Evolutionary conservation across 2,329 filamentous ascomycete species (phyloP).

Genomic region (Aspergillus texensis): DNA sequence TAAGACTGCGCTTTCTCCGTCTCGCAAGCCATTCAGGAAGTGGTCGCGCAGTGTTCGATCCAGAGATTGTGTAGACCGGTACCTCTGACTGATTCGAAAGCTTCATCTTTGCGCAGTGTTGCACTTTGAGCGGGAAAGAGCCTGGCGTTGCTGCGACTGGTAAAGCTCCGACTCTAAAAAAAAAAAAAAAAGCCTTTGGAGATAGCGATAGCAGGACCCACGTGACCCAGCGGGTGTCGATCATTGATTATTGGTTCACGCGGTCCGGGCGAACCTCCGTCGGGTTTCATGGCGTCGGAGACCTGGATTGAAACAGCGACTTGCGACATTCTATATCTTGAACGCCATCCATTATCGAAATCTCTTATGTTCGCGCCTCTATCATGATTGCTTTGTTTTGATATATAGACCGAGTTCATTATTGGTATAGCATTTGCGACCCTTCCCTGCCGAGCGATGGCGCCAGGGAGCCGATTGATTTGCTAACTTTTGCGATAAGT

Average conservation of each 20-base stretch:
- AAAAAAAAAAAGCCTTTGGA: conserved; percentile 28
- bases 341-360: conserved; percentile 3
- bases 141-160: conserved; percentile 7
- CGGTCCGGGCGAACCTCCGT: conserved; percentile 37
- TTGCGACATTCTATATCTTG: conserved; percentile 4
- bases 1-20: conserved; percentile 85
- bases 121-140: conserved; percentile 13
- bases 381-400: conserved; percentile 4
- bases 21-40: conserved; percentile 94
- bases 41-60: conserved; percentile 81
- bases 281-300: conserved; percentile 25
- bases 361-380: background rate
- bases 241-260: conserved; percentile 34
- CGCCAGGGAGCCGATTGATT: conserved; percentile 22
- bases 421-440: conserved; percentile 6
- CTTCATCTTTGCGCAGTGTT: conserved; percentile 43
- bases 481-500: conserved; percentile 23
- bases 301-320: conserved; percentile 1
- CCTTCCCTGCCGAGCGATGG: conserved; percentile 18
- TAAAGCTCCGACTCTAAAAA: conserved; percentile 10
- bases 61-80: conserved; percentile 92
- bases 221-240: conserved; percentile 29
- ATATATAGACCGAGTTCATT: conserved; percentile 1
- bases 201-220: conserved; percentile 33
- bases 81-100: conserved; percentile 71